Evolutionary conservation across 148 eudicot species (phyloP).

Genomic region (Heliamphora exappendiculata): DNA sequence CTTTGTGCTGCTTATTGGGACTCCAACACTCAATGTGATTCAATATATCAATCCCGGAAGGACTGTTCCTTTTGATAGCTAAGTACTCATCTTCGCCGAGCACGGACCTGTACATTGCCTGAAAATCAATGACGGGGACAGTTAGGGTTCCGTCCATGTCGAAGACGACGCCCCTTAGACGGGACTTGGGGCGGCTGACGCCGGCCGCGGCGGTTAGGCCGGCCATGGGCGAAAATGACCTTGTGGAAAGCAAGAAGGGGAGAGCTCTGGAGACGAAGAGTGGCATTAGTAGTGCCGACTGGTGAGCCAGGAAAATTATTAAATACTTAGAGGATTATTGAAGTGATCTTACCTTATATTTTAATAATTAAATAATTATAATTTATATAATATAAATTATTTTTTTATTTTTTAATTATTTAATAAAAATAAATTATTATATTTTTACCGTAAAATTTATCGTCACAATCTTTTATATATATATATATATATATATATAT

Average conservation of each 20-base stretch:
- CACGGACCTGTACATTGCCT: slow-evolving; percentile 79
- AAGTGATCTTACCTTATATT: no score
- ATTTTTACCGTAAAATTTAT: no score
- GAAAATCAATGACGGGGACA: slow-evolving; percentile 81
- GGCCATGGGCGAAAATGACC: slow-evolving; percentile 27
- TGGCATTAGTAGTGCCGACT: no score
- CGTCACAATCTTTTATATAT: no score
- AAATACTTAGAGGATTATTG: no score
- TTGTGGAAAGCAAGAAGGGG: slow-evolving; percentile 11
- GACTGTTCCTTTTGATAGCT: slow-evolving; percentile 25
- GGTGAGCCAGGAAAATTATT: no score
- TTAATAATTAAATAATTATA: no score
- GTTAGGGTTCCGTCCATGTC: slow-evolving; percentile 99
- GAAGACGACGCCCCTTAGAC: slow-evolving; percentile 72
- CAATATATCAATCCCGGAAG: slow-evolving; percentile 78
- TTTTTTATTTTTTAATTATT: no score
- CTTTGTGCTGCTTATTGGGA: slow-evolving; percentile 41
- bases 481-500: no score
- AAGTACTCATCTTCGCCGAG: slow-evolving; percentile 57
- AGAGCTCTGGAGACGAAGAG: slow-evolving; percentile 5
- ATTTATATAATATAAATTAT: no score
- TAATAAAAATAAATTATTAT: no score
- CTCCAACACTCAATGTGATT: slow-evolving; percentile 61
- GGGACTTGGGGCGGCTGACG: slow-evolving; percentile 25
- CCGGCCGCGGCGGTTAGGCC: slow-evolving; percentile 2